phyloP scores from a whole-genome alignment of 768 basidiomycete species.

The Clathrus columnatus region DNA sequence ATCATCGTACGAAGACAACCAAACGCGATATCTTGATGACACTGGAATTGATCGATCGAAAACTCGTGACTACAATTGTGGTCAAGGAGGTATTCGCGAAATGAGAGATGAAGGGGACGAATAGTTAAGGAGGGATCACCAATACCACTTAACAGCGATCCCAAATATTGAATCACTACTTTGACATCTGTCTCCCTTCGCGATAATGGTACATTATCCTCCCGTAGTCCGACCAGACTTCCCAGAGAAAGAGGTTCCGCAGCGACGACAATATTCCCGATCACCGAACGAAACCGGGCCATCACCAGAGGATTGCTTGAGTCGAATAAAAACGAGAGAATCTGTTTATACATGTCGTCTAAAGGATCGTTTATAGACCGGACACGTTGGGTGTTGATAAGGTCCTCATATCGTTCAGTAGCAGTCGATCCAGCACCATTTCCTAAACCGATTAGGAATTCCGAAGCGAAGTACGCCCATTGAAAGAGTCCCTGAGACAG shows the following conservation, averaged over 20 bases:
- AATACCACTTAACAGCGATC: not conserved
- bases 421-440: not conserved
- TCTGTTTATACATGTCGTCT: not conserved
- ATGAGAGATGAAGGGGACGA: not conserved
- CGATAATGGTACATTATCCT: no score
- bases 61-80: not conserved
- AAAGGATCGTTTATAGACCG: not conserved
- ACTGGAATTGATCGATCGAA: not conserved
- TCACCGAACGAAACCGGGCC: no score
- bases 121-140: not conserved
- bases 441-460: not conserved
- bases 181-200: no score
- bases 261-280: no score
- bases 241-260: no score
- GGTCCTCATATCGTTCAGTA: no score
- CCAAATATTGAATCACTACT: no score
- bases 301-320: not conserved
- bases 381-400: not conserved
- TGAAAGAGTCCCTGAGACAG: not conserved
- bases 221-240: no score
- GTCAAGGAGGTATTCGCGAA: not conserved
- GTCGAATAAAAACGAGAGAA: no score
- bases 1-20: no score
- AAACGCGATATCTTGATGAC: not conserved
- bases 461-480: not conserved